These are phyloP conservation scores for Larix kaempferi DNA, from an alignment of 75 land plant species.

Conservation along the genomic window DNA sequence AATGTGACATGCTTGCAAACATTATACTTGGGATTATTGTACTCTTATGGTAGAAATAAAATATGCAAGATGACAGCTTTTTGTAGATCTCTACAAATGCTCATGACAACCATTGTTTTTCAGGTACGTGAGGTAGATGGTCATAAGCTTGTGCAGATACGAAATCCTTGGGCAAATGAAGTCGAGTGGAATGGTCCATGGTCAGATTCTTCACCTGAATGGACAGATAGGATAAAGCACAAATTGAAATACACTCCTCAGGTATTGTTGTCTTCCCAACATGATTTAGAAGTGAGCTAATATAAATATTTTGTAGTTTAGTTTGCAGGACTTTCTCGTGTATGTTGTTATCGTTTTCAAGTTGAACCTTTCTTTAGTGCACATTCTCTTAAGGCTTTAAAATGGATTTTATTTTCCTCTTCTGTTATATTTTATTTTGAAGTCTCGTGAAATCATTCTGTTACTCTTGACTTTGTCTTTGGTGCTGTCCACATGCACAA, in stretches of 20 bases:
- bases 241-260: conserved; percentile 93
- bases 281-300: background rate
- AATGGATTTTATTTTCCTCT: background rate
- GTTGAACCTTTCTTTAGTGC: background rate
- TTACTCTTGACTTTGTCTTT: background rate
- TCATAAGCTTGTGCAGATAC: conserved; percentile 95
- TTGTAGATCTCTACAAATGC: background rate
- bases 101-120: conserved; percentile 8
- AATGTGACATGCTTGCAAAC: background rate
- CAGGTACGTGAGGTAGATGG: conserved; percentile 99
- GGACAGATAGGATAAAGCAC: conserved; percentile 99
- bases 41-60: background rate
- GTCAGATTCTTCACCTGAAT: conserved; percentile 96
- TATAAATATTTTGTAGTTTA: background rate
- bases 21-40: background rate
- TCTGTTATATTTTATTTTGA: background rate
- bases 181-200: conserved; percentile 99
- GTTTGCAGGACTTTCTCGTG: background rate
- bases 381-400: background rate
- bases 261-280: conserved; percentile 41
- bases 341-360: background rate
- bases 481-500: background rate
- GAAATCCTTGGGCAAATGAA: conserved; percentile 99
- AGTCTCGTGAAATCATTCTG: background rate
- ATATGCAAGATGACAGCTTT: background rate